Base-by-base conservation (phyloP, 2,329 filamentous ascomycete species). In the Xylogone sp. region DNA sequence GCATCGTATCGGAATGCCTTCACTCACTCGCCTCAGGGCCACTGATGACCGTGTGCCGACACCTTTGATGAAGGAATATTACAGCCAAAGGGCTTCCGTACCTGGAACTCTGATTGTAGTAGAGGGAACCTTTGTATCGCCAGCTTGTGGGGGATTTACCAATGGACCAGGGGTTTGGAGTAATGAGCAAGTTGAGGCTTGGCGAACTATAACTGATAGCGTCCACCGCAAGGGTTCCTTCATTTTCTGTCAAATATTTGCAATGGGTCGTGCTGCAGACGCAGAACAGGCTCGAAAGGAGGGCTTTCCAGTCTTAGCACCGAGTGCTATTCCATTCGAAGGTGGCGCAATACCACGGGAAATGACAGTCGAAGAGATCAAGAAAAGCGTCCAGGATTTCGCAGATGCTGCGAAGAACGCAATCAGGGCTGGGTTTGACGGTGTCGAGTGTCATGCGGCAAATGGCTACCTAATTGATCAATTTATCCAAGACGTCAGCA, bases 171-270 rank as follows among this genome's bases (percentile, higher is more conserved):
- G 82, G 19, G 79, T 85, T 59, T 84, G 73, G 62, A 77, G 62
- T 21, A 65, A 75, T 0, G 74, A 71, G 10, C 82, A 86, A 53
- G 71, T 85, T 44, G 73, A 70, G 1, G 77, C 71, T 0, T 88
- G 85, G 85, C 80, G 75, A 55, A 67, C 73, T 13, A 69, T 88
- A 43, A 83, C 79, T 2, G 75, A 81, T 24, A 79, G 76, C 1
- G 82, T 88, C 1, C 85, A 89, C 63, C 70, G 70, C 21, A 84
- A 83, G 58, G 79, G 78, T 3, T 77, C 73, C 24, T 80, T 73
- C 62, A 81, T 87, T 46, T 86, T 74, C 66, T 64, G 75, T 1
- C 86, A 88, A 62, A 69, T 88, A 0, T 86, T 81, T 71, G 76
- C 75, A 0, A 69, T 82, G 8, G 85, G 86, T 2, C 78, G 85